These are phyloP conservation scores for Aspergillus funiculosus DNA, from an alignment of 495 filamentous ascomycete species.

Conservation along the genomic window DNA sequence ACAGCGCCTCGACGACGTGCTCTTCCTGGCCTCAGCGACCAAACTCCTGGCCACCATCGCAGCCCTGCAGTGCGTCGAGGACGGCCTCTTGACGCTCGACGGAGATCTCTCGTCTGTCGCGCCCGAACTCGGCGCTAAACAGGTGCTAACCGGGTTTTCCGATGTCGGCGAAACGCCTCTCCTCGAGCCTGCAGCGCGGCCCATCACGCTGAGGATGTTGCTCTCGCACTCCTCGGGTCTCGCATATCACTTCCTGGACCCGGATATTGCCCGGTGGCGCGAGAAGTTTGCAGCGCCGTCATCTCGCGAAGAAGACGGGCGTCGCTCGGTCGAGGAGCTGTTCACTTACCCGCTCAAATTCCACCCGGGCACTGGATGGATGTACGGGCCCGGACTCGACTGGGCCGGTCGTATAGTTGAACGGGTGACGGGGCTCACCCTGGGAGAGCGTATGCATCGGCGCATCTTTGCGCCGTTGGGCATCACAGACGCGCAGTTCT, in stretches of 20 bases:
- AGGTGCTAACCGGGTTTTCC: slow-evolving; percentile 35
- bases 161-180: slow-evolving; percentile 26
- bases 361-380: slow-evolving; percentile 53
- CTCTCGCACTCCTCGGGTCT: slow-evolving; percentile 54
- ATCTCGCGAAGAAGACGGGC: slow-evolving; percentile 36
- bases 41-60: slow-evolving; percentile 52
- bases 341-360: slow-evolving; percentile 46
- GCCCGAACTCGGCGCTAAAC: slow-evolving; percentile 46
- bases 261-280: neutral
- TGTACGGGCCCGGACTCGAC: slow-evolving; percentile 55
- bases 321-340: slow-evolving; percentile 37
- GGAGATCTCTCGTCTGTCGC: slow-evolving; percentile 40
- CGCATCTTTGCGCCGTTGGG: slow-evolving; percentile 54
- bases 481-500: slow-evolving; percentile 48
- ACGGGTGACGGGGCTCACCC: slow-evolving; percentile 41
- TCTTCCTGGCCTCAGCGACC: slow-evolving; percentile 58
- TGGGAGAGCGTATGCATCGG: slow-evolving; percentile 52
- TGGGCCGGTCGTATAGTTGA: slow-evolving; percentile 56
- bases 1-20: slow-evolving; percentile 49
- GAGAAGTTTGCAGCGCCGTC: slow-evolving; percentile 5
- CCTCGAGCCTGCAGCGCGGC: slow-evolving; percentile 45
- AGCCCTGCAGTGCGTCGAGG: slow-evolving; percentile 58
- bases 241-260: slow-evolving; percentile 51
- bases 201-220: slow-evolving; percentile 58
- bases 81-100: slow-evolving; percentile 48